These are phyloP conservation scores for Candida schatavii DNA, from an alignment of 805 yeast genomes.

Conservation along the genomic window DNA sequence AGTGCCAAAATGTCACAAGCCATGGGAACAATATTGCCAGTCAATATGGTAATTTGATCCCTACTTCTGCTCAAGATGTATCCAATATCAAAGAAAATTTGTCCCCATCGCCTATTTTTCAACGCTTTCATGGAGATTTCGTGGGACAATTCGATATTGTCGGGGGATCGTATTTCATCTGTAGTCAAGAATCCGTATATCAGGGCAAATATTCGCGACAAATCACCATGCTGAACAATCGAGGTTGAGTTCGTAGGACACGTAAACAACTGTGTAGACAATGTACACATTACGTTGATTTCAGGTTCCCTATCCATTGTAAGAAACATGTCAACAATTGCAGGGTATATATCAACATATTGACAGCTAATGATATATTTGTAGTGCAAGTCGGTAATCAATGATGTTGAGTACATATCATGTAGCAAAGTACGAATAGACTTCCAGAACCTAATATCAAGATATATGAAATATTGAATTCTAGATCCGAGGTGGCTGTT, in stretches of 20 bases:
- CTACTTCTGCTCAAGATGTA: constrained; percentile 71
- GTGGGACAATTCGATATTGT: constrained; percentile 35
- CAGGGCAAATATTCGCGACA: constrained; percentile 58
- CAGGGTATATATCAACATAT: constrained; percentile 81
- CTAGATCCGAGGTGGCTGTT: constrained; percentile 46
- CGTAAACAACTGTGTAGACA: constrained; percentile 85
- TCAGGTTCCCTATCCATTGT: constrained; percentile 87
- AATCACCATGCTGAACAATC: constrained; percentile 61
- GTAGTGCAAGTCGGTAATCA: constrained; percentile 58
- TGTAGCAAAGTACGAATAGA: constrained; percentile 54
- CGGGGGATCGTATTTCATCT: constrained; percentile 46
- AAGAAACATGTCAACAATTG: constrained; percentile 66
- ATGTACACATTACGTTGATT: constrained; percentile 63
- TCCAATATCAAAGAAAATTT: constrained; percentile 74
- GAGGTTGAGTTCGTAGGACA: constrained; percentile 77
- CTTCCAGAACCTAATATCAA: constrained; percentile 75
- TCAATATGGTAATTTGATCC: constrained; percentile 45
- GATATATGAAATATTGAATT: constrained; percentile 56
- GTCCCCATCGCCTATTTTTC: constrained; percentile 74
- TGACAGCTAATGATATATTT: constrained; percentile 67
- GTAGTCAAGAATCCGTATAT: constrained; percentile 61
- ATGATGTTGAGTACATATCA: constrained; percentile 60
- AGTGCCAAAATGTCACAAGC: constrained; percentile 62
- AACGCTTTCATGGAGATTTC: constrained; percentile 44
- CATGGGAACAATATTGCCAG: constrained; percentile 49